Percentiles rank a stretch among this genome's conserved stretches.
These are phyloP conservation scores for Clohesyomyces aquaticus DNA, from an alignment of 495 filamentous ascomycete genomes.

Conservation along the genomic window DNA sequence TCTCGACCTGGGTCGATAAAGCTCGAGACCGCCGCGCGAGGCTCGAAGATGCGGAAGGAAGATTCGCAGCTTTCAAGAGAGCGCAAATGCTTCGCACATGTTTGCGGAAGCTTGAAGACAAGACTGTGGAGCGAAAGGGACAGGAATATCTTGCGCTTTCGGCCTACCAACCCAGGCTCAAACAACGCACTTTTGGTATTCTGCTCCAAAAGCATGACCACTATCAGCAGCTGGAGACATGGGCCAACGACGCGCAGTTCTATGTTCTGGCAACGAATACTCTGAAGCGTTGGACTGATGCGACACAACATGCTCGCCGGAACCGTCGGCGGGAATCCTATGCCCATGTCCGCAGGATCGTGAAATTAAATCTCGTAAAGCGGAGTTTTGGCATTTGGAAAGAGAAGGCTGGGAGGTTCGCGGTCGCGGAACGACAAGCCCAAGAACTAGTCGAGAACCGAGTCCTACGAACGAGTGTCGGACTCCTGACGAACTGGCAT, in stretches of 20 bases:
- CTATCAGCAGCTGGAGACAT: conserved; percentile 54
- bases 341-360: conserved; percentile 57
- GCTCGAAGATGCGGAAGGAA: conserved; percentile 34
- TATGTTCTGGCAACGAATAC: conserved; percentile 61
- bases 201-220: conserved; percentile 55
- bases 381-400: conserved; percentile 54
- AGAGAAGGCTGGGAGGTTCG: conserved; percentile 45
- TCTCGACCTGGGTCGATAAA: conserved; percentile 40
- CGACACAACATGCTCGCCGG: conserved; percentile 55
- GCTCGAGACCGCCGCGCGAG: conserved; percentile 16
- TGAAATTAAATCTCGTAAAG: conserved; percentile 62
- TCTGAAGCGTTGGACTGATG: conserved; percentile 61
- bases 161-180: conserved; percentile 57
- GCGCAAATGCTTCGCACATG: conserved; percentile 8
- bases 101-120: conserved; percentile 27
- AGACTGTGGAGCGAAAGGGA: conserved; percentile 9
- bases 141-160: conserved; percentile 52
- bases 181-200: conserved; percentile 54
- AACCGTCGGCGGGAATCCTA: conserved; percentile 64
- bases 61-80: conserved; percentile 23
- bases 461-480: conserved; percentile 35
- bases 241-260: conserved; percentile 61
- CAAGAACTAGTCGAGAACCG: conserved; percentile 43
- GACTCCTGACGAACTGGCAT: conserved; percentile 24
- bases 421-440: conserved; percentile 53